These are phyloP conservation scores for Tulasnella sp. DNA, from an alignment of 768 basidiomycete species.

Conservation along the genomic window DNA sequence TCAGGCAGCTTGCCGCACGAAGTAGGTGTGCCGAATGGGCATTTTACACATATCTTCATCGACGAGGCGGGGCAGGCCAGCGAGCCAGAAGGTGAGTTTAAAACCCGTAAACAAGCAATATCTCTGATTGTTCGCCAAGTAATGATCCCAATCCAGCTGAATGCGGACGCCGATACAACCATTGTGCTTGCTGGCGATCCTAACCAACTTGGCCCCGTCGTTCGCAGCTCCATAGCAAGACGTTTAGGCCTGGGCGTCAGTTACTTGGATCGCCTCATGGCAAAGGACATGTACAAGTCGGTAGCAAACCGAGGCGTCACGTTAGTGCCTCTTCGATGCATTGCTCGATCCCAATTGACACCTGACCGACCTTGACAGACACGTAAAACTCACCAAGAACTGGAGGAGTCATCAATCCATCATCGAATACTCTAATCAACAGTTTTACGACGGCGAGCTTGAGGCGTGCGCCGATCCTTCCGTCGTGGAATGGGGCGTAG, in stretches of 20 bases:
- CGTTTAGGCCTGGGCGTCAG: slow-evolving; percentile 61
- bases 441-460: slow-evolving; percentile 62
- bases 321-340: neutral
- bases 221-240: slow-evolving; percentile 60
- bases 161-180: slow-evolving; percentile 58
- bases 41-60: slow-evolving; percentile 71
- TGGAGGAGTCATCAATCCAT: slow-evolving; percentile 67
- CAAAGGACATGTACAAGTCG: slow-evolving; percentile 45
- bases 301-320: neutral
- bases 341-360: no score
- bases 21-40: slow-evolving; percentile 61
- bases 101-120: slow-evolving; percentile 46
- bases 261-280: slow-evolving; percentile 65
- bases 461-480: slow-evolving; percentile 50
- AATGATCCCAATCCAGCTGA: slow-evolving; percentile 63
- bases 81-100: slow-evolving; percentile 57
- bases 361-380: slow-evolving; percentile 45
- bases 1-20: slow-evolving; percentile 61
- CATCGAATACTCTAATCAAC: slow-evolving; percentile 61
- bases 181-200: slow-evolving; percentile 70
- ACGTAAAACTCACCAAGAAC: slow-evolving; percentile 66
- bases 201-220: slow-evolving; percentile 71
- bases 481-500: neutral
- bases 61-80: slow-evolving; percentile 76
- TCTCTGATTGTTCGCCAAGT: slow-evolving; percentile 72